A percentile compares a stretch with the other conserved stretches of the same genome.
These are phyloP conservation scores for Beverwykella pulmonaria DNA, from an alignment of 495 filamentous ascomycete genomes.

Conservation along the genomic window DNA sequence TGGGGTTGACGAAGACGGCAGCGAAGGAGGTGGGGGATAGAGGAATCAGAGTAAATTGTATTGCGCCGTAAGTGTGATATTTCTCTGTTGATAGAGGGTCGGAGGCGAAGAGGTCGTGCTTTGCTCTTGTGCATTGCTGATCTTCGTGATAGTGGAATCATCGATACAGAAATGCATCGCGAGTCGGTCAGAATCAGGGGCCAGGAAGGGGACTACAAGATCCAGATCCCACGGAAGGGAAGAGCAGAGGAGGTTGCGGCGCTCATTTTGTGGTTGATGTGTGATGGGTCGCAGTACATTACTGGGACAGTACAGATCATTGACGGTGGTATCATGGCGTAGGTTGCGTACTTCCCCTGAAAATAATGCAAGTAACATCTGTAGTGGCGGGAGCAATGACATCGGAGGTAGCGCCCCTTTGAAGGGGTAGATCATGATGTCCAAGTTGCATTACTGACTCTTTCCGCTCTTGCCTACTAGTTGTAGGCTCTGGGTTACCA, in stretches of 20 bases:
- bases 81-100: too few relatives aligned
- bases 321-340: constrained; percentile 42
- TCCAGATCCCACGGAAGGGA: constrained; percentile 51
- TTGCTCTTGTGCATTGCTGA: too few relatives aligned
- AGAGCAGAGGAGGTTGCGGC: constrained; percentile 56
- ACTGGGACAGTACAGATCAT: constrained; percentile 53
- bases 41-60: constrained; percentile 38
- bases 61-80: constrained; percentile 34
- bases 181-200: constrained; percentile 43
- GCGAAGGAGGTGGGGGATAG: constrained; percentile 39
- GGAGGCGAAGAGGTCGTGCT: too few relatives aligned
- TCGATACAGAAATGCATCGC: constrained; percentile 59
- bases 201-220: constrained; percentile 41
- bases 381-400: background rate
- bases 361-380: background rate
- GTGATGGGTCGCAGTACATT: constrained; percentile 59
- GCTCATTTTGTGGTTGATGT: constrained; percentile 59
- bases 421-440: background rate
- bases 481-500: too few relatives aligned
- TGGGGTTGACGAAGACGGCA: constrained; percentile 38
- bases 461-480: too few relatives aligned
- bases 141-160: constrained; percentile 55
- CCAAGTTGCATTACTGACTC: too few relatives aligned
- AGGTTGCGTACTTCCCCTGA: background rate
- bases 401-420: background rate